Evolutionary conservation across 495 filamentous ascomycete genomes (phyloP), one percentile per base, ranked within the genome.

Genomic region (Annulohypoxylon bovei): DNA sequence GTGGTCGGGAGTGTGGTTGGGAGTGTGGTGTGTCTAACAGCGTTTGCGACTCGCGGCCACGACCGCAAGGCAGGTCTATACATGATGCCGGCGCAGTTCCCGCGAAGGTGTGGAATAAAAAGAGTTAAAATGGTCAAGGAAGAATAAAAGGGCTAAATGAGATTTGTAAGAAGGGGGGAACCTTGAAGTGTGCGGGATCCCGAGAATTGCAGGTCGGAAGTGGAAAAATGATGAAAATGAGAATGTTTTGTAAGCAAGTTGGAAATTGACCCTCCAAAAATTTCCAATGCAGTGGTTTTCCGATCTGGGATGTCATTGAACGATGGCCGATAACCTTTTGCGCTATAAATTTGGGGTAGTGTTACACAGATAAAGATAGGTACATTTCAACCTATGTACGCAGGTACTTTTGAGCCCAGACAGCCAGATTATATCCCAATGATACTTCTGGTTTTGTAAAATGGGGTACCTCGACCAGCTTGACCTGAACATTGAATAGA

Each of bases 61-160:
- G 84, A 82, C 79, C 88, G 82, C 63, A 86, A 76, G 53, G 85
- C 86, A 65, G 87, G 76, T 77, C 87, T 89, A 58, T 88, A 90
- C 89, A 92, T 92, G 37, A 80, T 78, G 59, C 44, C 14, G 44
- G 44, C 18, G 62, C 49, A 32, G 12, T 60, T 23, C n/a, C 25
- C 4, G 4, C 8, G 32, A 64, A 64, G 46, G 39, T 72, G 39
- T 49, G 27, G 33, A 6, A 46, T 64, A 25, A 44, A 63, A 64
- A 47, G 39, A 73, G 56, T 27, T 7, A 11, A 65, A 46, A 62
- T 20, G 0, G 40, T 4, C 18, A 23, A 55, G 37, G 7, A 14
- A 47, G 7, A 14, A 32, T 46, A 22, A 40, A 16, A n/a, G 37
- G 23, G 1, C 16, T 12, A 4, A 16, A 16, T 30, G 47, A 25